Conservation (phyloP, 345 rosid genomes). For the Brassica cretica region DNA sequence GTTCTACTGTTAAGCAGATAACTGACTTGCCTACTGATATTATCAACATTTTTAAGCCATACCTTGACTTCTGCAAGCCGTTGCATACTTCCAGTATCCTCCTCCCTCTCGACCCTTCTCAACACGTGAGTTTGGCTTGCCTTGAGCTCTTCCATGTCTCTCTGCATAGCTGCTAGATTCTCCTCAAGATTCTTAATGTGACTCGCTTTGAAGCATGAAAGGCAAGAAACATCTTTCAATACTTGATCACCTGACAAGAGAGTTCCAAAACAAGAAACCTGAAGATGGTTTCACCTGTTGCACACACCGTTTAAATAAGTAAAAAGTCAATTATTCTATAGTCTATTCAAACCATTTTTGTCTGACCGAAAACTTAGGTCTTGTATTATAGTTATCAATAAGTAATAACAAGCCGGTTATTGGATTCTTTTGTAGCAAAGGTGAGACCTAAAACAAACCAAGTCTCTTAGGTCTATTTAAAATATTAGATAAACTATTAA, state of each 20-base stretch:
- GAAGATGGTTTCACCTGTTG: background rate
- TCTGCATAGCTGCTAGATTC: background rate
- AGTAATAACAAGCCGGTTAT: background rate
- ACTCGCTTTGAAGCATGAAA: background rate
- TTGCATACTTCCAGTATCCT: background rate
- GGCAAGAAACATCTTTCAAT: background rate
- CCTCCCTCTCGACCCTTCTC: background rate
- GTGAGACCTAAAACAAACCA: background rate
- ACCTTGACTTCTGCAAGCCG: constrained; percentile 9
- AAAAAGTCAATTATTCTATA: no score
- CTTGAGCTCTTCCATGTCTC: constrained; percentile 1
- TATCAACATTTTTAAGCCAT: constrained; percentile 12
- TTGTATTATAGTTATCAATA: background rate
- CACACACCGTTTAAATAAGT: no score
- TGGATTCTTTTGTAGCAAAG: background rate
- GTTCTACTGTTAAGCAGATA: background rate
- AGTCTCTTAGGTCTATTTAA: background rate
- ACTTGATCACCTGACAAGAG: background rate
- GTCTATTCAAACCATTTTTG: no score
- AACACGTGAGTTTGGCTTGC: background rate
- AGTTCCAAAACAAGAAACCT: background rate
- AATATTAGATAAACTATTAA: background rate
- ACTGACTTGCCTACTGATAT: background rate
- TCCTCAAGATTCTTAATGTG: background rate
- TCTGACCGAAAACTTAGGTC: background rate